Conservation (phyloP, 2,329 filamentous ascomycete genomes). For the Anthostomella pinea region DNA sequence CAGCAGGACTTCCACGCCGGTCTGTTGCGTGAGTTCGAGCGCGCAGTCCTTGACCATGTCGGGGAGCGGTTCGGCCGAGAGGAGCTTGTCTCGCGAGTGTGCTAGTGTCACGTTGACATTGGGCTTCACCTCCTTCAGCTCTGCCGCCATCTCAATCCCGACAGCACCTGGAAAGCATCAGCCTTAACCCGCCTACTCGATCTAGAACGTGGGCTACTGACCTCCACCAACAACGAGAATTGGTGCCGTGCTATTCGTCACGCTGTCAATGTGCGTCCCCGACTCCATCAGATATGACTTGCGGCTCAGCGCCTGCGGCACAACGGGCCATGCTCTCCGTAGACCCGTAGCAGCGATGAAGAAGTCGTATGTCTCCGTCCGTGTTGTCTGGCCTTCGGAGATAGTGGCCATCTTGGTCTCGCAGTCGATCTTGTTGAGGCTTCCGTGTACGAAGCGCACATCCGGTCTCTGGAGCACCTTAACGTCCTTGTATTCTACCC, state of each 20-base stretch:
- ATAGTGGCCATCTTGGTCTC: constrained; percentile 58
- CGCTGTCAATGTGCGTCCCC: constrained; percentile 54
- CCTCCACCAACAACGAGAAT: constrained; percentile 74
- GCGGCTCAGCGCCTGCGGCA: constrained; percentile 62
- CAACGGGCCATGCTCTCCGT: constrained; percentile 67
- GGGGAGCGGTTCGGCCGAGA: constrained; percentile 71
- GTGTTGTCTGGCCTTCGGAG: constrained; percentile 42
- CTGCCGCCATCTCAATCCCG: constrained; percentile 78
- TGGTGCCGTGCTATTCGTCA: constrained; percentile 51
- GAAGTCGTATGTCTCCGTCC: constrained; percentile 64
- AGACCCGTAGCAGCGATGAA: constrained; percentile 71
- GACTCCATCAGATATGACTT: constrained; percentile 64
- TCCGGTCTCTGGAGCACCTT: constrained; percentile 61
- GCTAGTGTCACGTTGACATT: constrained; percentile 66
- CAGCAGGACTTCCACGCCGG: constrained; percentile 64
- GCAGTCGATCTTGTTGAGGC: constrained; percentile 58
- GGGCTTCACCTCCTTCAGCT: constrained; percentile 68
- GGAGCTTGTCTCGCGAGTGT: constrained; percentile 67
- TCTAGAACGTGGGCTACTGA: constrained; percentile 21
- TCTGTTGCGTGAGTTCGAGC: constrained; percentile 55
- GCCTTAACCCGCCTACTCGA: constrained; percentile 1
- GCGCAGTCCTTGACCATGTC: constrained; percentile 65
- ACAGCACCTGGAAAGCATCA: constrained; percentile 53
- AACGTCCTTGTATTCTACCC: constrained; percentile 67
- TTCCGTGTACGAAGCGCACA: constrained; percentile 65